Evolutionary conservation across 2,329 filamentous ascomycete species (phyloP), one percentile per base, ranked within the genome.

Genomic region (Lachnellula occidentalis): DNA sequence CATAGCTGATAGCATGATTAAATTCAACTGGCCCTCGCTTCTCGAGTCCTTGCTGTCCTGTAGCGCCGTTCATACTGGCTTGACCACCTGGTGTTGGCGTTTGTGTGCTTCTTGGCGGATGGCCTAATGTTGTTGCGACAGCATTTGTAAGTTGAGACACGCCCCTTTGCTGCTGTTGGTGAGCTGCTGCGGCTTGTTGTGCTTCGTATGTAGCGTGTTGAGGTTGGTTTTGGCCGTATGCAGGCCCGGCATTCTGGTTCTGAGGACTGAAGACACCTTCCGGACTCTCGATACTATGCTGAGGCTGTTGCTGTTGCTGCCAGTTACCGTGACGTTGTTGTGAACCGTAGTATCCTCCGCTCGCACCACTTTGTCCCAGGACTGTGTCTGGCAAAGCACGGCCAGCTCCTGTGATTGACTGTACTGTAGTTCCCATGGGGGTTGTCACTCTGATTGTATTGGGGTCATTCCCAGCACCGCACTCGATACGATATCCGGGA

Each of bases 1-100:
- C 94, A 67, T 99, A 99, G 70, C 92, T 97, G 60, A 99, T 99
- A 0, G 94, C 94, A 73, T 99, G 94, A 69, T 99, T 99, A 72
- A 99, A 99, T 69, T 99, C 94, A 17, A 99, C 94, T 1, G 94
- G 94, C 0, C 92, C 92, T 53, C 92, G 84, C 68, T 94, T 95
- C 71, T 95, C 92, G 69, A 89, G 74, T 72, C 80, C 74, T 71
- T 80, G 74, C 73, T 86, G 72, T 72, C 82, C 74, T 21, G 78
- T 79, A 57, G 78, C 77, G 45, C 82, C 83, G 64, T 86, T 89
- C 54, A 86, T 69, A 34, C 74, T 79, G 58, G 82, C 79, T 42
- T 77, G 76, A 17, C 73, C 72, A 34, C 73, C 72, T 14, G 81
- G 81, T n/a, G 80, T 82, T 11, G 82, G 82, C 3, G 83, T 85